These are phyloP conservation scores for Xerocomellus dryophilus DNA, from an alignment of 768 basidiomycete species.

Conservation along the genomic window DNA sequence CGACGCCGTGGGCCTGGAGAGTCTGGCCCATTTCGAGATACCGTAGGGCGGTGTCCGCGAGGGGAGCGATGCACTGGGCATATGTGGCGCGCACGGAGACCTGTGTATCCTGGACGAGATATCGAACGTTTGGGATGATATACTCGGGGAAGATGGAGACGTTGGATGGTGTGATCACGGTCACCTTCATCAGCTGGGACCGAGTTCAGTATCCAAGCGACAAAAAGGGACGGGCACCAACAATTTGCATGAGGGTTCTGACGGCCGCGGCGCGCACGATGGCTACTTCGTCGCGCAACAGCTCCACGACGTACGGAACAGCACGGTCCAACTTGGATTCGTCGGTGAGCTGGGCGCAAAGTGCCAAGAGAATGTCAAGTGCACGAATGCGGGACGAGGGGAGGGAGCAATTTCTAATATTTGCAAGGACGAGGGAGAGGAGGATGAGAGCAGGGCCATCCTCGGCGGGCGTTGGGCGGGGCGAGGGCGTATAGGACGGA, in stretches of 20 bases:
- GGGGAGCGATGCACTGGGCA: conserved; percentile 79
- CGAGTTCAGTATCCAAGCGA: conserved; percentile 24
- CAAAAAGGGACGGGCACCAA: conserved; percentile 38
- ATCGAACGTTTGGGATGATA: conserved; percentile 85
- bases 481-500: conserved; percentile 44
- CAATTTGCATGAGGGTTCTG: conserved; percentile 78
- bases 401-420: conserved; percentile 81
- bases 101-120: conserved; percentile 81
- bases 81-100: conserved; percentile 77
- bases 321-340: conserved; percentile 94
- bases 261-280: conserved; percentile 78
- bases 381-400: conserved; percentile 85
- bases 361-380: conserved; percentile 81
- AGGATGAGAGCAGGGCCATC: conserved; percentile 90
- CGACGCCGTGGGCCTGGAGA: conserved; percentile 74
- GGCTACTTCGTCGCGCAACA: conserved; percentile 82
- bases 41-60: conserved; percentile 82
- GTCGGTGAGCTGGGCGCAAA: conserved; percentile 80
- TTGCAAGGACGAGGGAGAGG: conserved; percentile 81
- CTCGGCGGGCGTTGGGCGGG: conserved; percentile 59
- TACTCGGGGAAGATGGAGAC: conserved; percentile 89
- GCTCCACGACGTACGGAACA: conserved; percentile 86
- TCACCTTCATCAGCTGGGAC: conserved; percentile 57
- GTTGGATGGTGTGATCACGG: conserved; percentile 62
- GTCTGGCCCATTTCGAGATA: conserved; percentile 95